Base-by-base conservation (phyloP, 371 early-diverging fungal genomes). In the Haplosporangium sp. region DNA sequence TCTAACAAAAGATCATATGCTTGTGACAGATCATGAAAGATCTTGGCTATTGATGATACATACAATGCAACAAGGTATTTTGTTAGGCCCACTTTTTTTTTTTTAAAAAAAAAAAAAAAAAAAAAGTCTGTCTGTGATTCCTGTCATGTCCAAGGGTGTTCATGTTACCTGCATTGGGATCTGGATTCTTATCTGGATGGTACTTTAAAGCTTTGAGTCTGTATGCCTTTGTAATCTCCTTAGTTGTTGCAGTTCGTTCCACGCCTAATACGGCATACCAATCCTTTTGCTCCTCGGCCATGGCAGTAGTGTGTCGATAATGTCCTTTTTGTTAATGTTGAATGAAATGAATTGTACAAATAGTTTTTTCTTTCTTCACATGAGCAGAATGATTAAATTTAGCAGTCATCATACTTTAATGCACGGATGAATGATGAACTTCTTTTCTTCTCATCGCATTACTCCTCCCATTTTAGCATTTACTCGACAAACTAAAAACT, bases 211-310 rank as follows among this genome's bases (percentile, higher is more conserved):
- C 97, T 81, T 91, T 86, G 60, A 89, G 84, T 69, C 96, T 94
- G 86, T 97, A 99, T 34, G 95, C 95, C 76, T 96, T 96, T 81
- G 96, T 96, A 63, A 99, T 96, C 67, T 96, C 94, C 20, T 91
- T 89, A 35, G 91, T 87, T 2, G 96, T 92, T 20, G 99, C 98
- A 4, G 87, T 82, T 17, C 91, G 83, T 9, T 85, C 63, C 4
- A 98, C 91, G n/a, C 92, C 94, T 9, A 99, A 89, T 53, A 95
- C 74, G 61, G 95, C 94, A 83, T 97, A 94, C 85, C 92, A 88
- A 75, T 95, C 92, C 66, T 65, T 69, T 52, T 74, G 74, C 52
- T 74, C 81, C 19, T 79, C 81, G 59, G 81, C 74, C 81, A 79
- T 79, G 44, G 1, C 27, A 27, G 27, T 27, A 27, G 1, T 27